These are phyloP conservation scores for Leishmania aethiopica DNA, from an alignment of 208 protist species.

Conservation along the genomic window DNA sequence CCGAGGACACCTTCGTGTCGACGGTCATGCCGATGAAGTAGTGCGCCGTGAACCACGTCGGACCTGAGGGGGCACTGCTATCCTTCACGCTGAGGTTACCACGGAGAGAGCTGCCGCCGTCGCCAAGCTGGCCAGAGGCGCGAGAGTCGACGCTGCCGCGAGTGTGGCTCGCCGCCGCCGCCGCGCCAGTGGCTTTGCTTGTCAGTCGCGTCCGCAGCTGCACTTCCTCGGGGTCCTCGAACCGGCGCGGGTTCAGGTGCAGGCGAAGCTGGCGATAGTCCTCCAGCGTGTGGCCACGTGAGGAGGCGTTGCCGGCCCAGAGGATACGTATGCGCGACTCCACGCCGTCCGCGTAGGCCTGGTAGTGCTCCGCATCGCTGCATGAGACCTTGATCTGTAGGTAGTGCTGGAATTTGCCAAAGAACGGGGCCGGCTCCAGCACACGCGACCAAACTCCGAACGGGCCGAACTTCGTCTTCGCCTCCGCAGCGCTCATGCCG, in stretches of 20 bases:
- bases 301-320: conserved; percentile 78
- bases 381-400: conserved; percentile 81
- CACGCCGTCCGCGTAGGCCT: conserved; percentile 86
- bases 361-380: conserved; percentile 74
- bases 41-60: conserved; percentile 55
- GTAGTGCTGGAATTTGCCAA: conserved; percentile 85
- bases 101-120: conserved; percentile 1
- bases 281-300: conserved; percentile 77
- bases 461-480: conserved; percentile 51
- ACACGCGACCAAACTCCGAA: conserved; percentile 85
- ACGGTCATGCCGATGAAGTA: conserved; percentile 90
- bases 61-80: not conserved
- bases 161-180: not conserved
- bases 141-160: conserved; percentile 28
- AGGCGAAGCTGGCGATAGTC: conserved; percentile 72
- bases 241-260: conserved; percentile 76
- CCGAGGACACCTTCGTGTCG: conserved; percentile 48
- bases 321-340: conserved; percentile 88
- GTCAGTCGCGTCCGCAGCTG: conserved; percentile 42
- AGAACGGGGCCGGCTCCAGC: conserved; percentile 79
- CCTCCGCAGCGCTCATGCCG: conserved; percentile 50
- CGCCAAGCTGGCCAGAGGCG: conserved; percentile 19
- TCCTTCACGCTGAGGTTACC: conserved; percentile 10
- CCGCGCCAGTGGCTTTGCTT: conserved; percentile 17
- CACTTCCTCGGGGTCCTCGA: conserved; percentile 82